Evolutionary conservation across 106 monocot genomes (phyloP).

Genomic region (Allium fistulosum): DNA sequence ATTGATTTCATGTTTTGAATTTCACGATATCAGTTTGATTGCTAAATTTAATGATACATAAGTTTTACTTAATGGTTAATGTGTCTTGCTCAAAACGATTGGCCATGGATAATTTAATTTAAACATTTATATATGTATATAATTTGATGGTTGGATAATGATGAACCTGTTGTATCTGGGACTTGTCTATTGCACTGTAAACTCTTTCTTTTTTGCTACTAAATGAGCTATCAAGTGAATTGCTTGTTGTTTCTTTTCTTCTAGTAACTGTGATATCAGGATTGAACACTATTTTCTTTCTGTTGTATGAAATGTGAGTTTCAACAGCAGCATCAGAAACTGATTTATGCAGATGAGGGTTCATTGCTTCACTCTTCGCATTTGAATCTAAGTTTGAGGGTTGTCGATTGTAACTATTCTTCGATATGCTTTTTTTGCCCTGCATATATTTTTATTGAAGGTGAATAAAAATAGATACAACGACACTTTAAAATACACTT

Average conservation of each 20-base stretch:
- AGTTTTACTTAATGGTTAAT: too few species aligned
- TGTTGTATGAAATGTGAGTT: background rate
- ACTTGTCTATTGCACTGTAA: background rate
- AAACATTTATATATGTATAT: too few species aligned
- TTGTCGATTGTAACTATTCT: constrained; percentile 6
- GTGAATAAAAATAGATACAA: background rate
- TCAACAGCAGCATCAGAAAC: background rate
- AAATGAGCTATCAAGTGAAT: background rate
- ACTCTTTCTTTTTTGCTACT: background rate
- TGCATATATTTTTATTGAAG: constrained; percentile 6
- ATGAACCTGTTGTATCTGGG: constrained; percentile 13
- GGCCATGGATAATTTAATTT: too few species aligned
- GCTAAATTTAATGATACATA: too few species aligned
- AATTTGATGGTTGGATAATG: too few species aligned
- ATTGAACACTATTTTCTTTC: background rate
- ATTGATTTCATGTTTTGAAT: too few species aligned
- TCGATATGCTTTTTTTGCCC: constrained; percentile 17
- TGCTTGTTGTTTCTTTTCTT: background rate
- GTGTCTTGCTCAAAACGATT: too few species aligned
- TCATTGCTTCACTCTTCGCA: background rate
- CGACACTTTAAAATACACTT: background rate
- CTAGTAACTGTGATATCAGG: background rate
- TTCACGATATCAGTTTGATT: too few species aligned
- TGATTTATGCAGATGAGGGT: background rate
- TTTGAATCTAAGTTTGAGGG: background rate